Conservation (phyloP, 2,329 filamentous ascomycete species). For the Talaromyces verruculosus region DNA sequence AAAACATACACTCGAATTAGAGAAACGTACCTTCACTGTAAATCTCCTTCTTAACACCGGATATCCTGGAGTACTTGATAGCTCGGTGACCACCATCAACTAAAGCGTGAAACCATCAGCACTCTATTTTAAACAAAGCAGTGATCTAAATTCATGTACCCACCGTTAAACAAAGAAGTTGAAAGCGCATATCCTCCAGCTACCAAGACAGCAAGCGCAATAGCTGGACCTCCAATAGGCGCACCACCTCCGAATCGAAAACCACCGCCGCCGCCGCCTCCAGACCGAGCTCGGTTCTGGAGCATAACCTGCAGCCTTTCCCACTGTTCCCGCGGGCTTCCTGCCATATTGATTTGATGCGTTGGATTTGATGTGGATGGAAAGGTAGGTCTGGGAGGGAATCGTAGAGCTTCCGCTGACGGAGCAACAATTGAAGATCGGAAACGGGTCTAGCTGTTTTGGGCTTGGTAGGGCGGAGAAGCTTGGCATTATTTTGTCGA, state of each 20-base stretch:
- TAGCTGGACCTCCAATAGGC: conserved; percentile 54
- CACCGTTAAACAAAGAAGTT: conserved; percentile 69
- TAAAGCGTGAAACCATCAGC: conserved; percentile 30
- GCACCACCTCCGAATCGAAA: conserved; percentile 53
- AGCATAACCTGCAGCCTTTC: conserved; percentile 63
- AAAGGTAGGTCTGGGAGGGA: conserved; percentile 23
- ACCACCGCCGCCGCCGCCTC: conserved; percentile 54
- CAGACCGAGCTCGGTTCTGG: conserved; percentile 51
- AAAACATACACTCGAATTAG: no score
- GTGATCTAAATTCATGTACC: conserved; percentile 5
- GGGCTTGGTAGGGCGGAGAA: conserved; percentile 15
- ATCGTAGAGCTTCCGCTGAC: conserved; percentile 22
- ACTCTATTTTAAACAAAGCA: background rate
- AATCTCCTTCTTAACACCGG: conserved; percentile 93
- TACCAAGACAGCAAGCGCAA: conserved; percentile 55
- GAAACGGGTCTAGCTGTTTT: conserved; percentile 14
- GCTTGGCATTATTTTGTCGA: conserved; percentile 18
- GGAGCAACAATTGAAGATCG: conserved; percentile 27
- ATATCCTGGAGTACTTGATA: conserved; percentile 94
- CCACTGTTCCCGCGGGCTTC: conserved; percentile 66
- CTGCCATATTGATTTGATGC: conserved; percentile 40
- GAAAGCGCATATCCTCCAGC: conserved; percentile 43
- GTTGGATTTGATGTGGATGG: conserved; percentile 25
- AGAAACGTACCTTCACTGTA: conserved; percentile 75
- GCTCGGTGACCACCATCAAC: conserved; percentile 98